phyloP scores from a whole-genome alignment of 768 basidiomycete species.

The Scleroderma citrinum region DNA sequence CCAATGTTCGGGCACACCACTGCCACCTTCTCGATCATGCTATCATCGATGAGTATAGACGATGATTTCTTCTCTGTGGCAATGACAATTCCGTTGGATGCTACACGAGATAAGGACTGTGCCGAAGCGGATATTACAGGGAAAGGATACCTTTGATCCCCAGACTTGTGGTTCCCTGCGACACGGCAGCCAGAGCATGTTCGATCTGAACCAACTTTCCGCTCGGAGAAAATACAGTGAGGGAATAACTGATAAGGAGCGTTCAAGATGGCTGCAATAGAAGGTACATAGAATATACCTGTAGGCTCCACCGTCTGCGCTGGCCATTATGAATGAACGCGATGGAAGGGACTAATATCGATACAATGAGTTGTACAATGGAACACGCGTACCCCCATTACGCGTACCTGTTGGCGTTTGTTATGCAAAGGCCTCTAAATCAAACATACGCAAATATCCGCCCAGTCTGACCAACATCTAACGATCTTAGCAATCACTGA shows the following conservation, averaged over 20 bases:
- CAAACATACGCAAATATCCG: constrained; percentile 16
- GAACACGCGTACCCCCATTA: constrained; percentile 25
- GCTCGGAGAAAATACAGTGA: constrained; percentile 98
- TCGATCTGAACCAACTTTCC: constrained; percentile 99
- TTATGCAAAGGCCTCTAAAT: constrained; percentile 9
- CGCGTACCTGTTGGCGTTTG: constrained; percentile 24
- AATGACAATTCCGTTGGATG: constrained; percentile 98
- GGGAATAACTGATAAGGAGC: constrained; percentile 70
- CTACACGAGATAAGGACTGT: constrained; percentile 37
- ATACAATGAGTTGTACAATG: constrained; percentile 10
- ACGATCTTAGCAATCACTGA: neutral
- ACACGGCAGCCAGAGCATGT: constrained; percentile 95
- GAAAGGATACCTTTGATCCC: constrained; percentile 86
- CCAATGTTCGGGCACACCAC: constrained; percentile 98
- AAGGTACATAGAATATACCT: constrained; percentile 38
- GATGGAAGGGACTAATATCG: constrained; percentile 14
- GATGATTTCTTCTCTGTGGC: constrained; percentile 99
- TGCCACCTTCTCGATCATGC: constrained; percentile 95
- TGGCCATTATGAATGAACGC: constrained; percentile 52
- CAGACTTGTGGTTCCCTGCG: constrained; percentile 92
- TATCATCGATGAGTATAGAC: constrained; percentile 96
- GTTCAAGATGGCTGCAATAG: constrained; percentile 16
- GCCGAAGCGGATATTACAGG: constrained; percentile 20
- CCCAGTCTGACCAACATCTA: neutral
- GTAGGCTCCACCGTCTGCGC: constrained; percentile 77